These are phyloP conservation scores for Pythium dissotocum DNA, from an alignment of 352 stramenopile genomes.

Conservation along the genomic window DNA sequence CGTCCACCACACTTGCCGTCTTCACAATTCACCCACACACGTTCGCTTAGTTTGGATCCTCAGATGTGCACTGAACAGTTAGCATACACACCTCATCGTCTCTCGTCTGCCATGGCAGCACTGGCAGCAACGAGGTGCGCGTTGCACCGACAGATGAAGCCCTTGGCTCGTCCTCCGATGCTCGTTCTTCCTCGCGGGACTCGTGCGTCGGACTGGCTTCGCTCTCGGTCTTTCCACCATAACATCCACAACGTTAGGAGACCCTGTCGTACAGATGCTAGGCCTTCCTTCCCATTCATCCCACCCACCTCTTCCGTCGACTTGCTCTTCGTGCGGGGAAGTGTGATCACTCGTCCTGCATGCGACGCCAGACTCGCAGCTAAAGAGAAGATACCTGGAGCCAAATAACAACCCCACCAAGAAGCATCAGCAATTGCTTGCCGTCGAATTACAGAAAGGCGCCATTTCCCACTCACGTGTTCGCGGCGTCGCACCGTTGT, in stretches of 20 bases:
- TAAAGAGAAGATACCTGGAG: slow-evolving; percentile 18
- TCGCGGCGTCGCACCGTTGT: background rate
- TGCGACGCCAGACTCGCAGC: slow-evolving; percentile 24
- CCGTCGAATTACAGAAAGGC: background rate
- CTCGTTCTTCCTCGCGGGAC: background rate
- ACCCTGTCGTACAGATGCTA: too few relatives aligned
- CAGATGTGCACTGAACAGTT: background rate
- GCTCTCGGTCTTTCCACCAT: slow-evolving; percentile 22
- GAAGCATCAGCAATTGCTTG: background rate
- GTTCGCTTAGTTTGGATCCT: background rate
- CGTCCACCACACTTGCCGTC: slow-evolving; percentile 39
- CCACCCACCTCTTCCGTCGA: background rate
- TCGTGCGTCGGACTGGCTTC: slow-evolving; percentile 25
- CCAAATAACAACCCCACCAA: background rate
- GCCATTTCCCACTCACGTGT: background rate
- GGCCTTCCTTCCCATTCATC: too few relatives aligned
- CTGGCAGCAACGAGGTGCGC: background rate
- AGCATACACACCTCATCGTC: slow-evolving; percentile 22
- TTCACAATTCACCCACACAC: slow-evolving; percentile 1
- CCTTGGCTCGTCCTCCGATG: background rate
- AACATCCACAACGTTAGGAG: background rate
- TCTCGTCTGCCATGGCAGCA: slow-evolving; percentile 57
- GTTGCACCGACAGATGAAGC: slow-evolving; percentile 7
- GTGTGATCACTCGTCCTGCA: slow-evolving; percentile 17
- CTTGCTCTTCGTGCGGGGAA: slow-evolving; percentile 15